A percentile compares a stretch with the other conserved stretches of the same genome.
Conservation (phyloP, 2,329 filamentous ascomycete species). For the Phaeosphaeriaceae sp. region DNA sequence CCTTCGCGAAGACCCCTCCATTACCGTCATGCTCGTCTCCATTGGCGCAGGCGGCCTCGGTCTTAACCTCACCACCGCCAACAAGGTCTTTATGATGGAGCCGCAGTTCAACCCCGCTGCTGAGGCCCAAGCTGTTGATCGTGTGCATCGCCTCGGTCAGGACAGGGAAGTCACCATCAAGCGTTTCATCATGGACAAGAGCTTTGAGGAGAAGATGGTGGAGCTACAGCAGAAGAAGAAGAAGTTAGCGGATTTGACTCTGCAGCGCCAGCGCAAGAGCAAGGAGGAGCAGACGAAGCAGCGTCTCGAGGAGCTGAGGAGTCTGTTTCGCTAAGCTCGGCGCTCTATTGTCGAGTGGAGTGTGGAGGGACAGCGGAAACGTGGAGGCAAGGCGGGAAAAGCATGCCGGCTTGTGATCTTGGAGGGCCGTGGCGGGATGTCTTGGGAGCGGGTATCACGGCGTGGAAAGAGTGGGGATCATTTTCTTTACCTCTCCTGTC, state of each 20-base stretch:
- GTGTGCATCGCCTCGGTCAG: constrained; percentile 73
- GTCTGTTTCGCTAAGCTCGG: constrained; percentile 57
- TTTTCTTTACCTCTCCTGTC: not conserved
- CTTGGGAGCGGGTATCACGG: constrained; percentile 11
- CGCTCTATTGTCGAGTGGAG: not conserved
- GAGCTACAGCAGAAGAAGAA: constrained; percentile 91
- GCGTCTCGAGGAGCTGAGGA: constrained; percentile 67
- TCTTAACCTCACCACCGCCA: constrained; percentile 86
- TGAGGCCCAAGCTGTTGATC: constrained; percentile 92
- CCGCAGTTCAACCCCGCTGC: constrained; percentile 96
- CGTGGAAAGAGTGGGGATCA: not conserved
- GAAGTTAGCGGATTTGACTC: constrained; percentile 82
- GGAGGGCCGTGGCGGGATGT: not conserved
- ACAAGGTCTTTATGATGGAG: constrained; percentile 95
- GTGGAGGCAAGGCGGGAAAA: constrained; percentile 3
- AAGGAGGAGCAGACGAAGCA: constrained; percentile 71
- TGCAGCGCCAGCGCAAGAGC: constrained; percentile 58
- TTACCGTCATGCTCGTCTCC: constrained; percentile 87
- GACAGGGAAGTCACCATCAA: constrained; percentile 86
- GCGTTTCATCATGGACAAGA: constrained; percentile 87
- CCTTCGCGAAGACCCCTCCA: constrained; percentile 75
- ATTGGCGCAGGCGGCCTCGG: constrained; percentile 92
- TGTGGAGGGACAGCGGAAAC: too few species aligned
- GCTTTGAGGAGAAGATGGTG: constrained; percentile 94
- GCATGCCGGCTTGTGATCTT: constrained; percentile 9